phyloP scores from a whole-genome alignment of 352 stramenopile species.

The Aphanomyces euteiches region DNA sequence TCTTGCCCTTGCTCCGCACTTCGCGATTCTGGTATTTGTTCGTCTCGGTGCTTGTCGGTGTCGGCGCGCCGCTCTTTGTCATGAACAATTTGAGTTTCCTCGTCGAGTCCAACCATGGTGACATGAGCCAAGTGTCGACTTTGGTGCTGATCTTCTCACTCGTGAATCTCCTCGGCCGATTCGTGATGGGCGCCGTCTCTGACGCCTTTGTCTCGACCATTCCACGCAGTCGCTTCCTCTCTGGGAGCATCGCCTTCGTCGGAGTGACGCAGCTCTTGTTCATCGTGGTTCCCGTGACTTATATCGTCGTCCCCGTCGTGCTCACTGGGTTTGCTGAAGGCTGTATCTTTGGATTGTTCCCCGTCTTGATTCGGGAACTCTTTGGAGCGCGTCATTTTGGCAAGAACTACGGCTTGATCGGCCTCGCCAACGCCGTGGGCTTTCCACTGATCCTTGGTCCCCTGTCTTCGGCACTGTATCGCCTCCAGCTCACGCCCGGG shows the following conservation, averaged over 20 bases:
- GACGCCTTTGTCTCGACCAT: conserved; percentile 50
- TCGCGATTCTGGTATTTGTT: conserved; percentile 68
- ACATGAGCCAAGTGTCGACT: conserved; percentile 49
- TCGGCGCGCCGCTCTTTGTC: conserved; percentile 67
- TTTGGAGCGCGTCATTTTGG: conserved; percentile 68
- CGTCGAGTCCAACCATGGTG: conserved; percentile 50
- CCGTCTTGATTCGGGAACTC: conserved; percentile 65
- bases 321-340: conserved; percentile 59
- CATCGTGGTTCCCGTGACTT: conserved; percentile 41
- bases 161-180: conserved; percentile 52
- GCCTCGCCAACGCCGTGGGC: conserved; percentile 61
- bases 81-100: conserved; percentile 81
- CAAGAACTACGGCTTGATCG: conserved; percentile 77
- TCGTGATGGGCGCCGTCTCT: conserved; percentile 51
- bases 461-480: conserved; percentile 59
- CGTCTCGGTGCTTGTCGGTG: conserved; percentile 59
- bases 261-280: conserved; percentile 44
- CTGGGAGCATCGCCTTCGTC: conserved; percentile 49
- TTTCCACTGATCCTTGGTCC: conserved; percentile 76
- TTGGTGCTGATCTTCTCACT: conserved; percentile 76
- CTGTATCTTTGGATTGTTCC: conserved; percentile 70
- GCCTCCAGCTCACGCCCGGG: conserved; percentile 30
- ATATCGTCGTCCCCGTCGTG: conserved; percentile 53
- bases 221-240: conserved; percentile 60
- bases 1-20: conserved; percentile 43